Evolutionary conservation across 345 rosid genomes (phyloP), one percentile per base, ranked within the genome.

Genomic region (Crucihimalaya himalaica): DNA sequence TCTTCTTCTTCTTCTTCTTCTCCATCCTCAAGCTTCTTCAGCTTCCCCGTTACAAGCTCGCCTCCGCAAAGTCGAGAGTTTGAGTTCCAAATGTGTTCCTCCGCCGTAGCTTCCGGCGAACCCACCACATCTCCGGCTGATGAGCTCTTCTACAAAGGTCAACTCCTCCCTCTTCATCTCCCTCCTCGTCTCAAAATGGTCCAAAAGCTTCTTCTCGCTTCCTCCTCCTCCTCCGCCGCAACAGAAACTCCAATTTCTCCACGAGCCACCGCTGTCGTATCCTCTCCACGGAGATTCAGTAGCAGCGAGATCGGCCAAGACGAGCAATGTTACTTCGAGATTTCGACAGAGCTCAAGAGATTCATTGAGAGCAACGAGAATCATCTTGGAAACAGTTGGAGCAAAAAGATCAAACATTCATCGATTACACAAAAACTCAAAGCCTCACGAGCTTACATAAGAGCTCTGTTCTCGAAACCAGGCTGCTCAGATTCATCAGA

Each of bases 111-210:
- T 68, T 72, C 87, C 7, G 81, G 70, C 47, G 83, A 71, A 4
- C 20, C 79, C 14, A 61, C 79, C 12, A 63, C 83, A 50, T 85
- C 83, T 23, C 94, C 97, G 0, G 98, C 99, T 21, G 99, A 96
- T 46, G 96, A 96, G 64, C 99, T 96, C 32, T 96, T 96, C 86
- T 90, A 84, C 86, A 88, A 83, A 13, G 99, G 99, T 8, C 90
- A 88, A 68, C 97, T 96, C 74, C 96, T 96, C 28, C 99, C 99
- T 75, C 99, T 96, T 29, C 97, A 85, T 55, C 85, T 89, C 65
- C 96, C 98, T 74, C 96, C 90, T 75, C 84, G 96, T 19, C 75
- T 86, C 39, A 84, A 84, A 72, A 90, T 88, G 96, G 91, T 92
- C 53, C 87, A 86, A 63, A 84, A 82, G 25, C 92, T 93, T 63